phyloP scores from a whole-genome alignment of 768 basidiomycete genomes.

The Pleurotus pulmonarius region DNA sequence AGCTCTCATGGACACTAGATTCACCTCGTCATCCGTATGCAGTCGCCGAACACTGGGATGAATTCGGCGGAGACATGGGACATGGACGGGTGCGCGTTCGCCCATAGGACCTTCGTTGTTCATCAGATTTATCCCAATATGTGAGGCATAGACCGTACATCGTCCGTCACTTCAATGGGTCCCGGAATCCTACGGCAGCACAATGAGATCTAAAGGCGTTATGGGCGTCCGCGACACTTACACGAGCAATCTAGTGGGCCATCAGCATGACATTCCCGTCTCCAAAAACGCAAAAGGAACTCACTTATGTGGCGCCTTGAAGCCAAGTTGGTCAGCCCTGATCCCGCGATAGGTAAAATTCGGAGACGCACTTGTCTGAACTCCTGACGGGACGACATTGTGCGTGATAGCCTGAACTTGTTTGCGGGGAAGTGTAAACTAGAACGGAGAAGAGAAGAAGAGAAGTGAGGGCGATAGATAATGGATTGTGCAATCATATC shows the following conservation, averaged over 20 bases:
- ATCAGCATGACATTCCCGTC: conserved; percentile 29
- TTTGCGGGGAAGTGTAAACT: not conserved
- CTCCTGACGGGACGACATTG: conserved; percentile 20
- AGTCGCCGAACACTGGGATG: conserved; percentile 83
- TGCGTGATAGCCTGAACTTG: conserved; percentile 9
- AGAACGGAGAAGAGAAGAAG: not conserved
- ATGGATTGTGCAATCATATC: conserved; percentile 1
- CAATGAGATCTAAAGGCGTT: conserved; percentile 9
- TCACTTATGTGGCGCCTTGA: conserved; percentile 49
- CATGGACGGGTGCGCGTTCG: conserved; percentile 90
- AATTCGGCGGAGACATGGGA: conserved; percentile 90
- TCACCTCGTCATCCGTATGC: conserved; percentile 78
- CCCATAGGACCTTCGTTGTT: conserved; percentile 66
- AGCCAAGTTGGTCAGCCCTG: not conserved
- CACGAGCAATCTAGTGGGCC: conserved; percentile 42
- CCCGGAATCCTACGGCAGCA: conserved; percentile 48
- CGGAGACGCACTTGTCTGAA: conserved; percentile 27
- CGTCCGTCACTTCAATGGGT: conserved; percentile 57
- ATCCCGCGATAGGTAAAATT: conserved; percentile 12
- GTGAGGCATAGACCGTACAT: conserved; percentile 19
- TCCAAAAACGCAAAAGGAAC: conserved; percentile 13
- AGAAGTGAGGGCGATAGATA: conserved; percentile 7
- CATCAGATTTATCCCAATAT: not conserved
- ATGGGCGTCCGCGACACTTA: conserved; percentile 22
- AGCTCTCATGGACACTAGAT: conserved; percentile 10